Evolutionary conservation across 441 rosid species (phyloP), one percentile per base, ranked within the genome.

Genomic region (Euphorbia celastroides): DNA sequence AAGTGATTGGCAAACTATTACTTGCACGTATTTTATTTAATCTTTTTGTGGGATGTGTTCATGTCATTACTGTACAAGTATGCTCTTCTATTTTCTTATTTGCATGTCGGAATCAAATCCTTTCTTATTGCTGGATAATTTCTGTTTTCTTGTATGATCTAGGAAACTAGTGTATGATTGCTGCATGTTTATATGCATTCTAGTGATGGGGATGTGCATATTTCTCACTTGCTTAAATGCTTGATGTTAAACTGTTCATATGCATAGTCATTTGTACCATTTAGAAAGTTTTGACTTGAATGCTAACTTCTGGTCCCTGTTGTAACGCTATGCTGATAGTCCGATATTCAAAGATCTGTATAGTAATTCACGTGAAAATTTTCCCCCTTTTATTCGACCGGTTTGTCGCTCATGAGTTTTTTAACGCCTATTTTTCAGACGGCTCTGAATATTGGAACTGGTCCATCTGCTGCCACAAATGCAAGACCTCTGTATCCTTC

Each of bases 401-500:
- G 12, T 38, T 1, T 9, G 20, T 27, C 23, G 41, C 34, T 28
- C 64, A 14, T 46, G 42, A 14, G 17, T 28, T 58, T 32, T 27
- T 62, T 19, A 13, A 59, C 27, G n/a, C 8, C 46, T 55, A 19
- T 60, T 19, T 70, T 81, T 74, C 77, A 85, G 88, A 69, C 77
- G 0, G 77, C 83, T 42, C 38, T 76, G 68, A 79, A 60, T 70
- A 41, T 77, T 14, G 84, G 87, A 74, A 82, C 74, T 67, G 72
- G 44, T 70, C 63, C 82, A 31, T 68, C 76, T 23, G 77, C 44
- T 74, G 65, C 67, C n/a, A 66, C 75, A 44, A 80, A 56, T 62
- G 74, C 78, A 52, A 74, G 79, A 61, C 84, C 71, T 60, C 79
- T 69, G 50, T 74, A 81, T 52, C 83, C 75, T 68, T 55, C 81